phyloP scores from a whole-genome alignment of 2,329 filamentous ascomycete genomes.

The Neonectria neomacrospora region DNA sequence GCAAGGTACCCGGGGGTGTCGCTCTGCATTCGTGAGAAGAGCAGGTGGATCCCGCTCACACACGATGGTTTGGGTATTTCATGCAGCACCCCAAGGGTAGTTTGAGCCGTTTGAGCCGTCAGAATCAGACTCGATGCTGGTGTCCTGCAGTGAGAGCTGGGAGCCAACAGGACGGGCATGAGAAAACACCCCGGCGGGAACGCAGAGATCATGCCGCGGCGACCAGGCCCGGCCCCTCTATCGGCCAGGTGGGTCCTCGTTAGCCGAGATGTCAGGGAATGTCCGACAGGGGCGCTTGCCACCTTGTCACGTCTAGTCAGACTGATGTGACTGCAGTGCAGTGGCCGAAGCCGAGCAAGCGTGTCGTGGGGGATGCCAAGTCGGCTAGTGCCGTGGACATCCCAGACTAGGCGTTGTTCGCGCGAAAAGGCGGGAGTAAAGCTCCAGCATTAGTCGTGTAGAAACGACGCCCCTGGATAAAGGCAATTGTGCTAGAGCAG shows the following conservation, averaged over 20 bases:
- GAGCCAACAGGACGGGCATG: constrained; percentile 7
- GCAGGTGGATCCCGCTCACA: constrained; percentile 28
- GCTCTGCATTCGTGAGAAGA: constrained; percentile 19
- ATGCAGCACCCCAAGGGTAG: constrained; percentile 24
- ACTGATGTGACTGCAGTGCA: constrained; percentile 18
- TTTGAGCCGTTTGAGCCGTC: constrained; percentile 25
- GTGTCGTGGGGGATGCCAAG: neutral
- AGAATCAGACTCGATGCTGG: neutral
- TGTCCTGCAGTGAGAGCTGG: neutral
- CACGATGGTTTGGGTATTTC: constrained; percentile 30
- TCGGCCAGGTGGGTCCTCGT: constrained; percentile 23
- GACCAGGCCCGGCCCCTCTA: constrained; percentile 21
- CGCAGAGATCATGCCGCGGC: constrained; percentile 34
- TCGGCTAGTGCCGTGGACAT: neutral
- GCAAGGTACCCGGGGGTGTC: constrained; percentile 39
- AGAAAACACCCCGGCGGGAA: constrained; percentile 23
- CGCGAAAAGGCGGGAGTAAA: neutral
- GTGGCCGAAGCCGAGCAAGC: constrained; percentile 11
- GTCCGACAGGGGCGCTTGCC: constrained; percentile 26
- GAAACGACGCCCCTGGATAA: neutral
- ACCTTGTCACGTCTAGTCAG: constrained; percentile 25
- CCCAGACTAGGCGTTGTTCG: neutral
- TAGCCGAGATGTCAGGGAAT: constrained; percentile 27
- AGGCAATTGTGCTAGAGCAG: neutral
- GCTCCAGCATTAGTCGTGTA: neutral